A percentile compares a stretch with the other conserved stretches of the same genome.
Evolutionary conservation across 768 basidiomycete genomes (phyloP).

Genomic region (Coprinellus aureogranulatus): DNA sequence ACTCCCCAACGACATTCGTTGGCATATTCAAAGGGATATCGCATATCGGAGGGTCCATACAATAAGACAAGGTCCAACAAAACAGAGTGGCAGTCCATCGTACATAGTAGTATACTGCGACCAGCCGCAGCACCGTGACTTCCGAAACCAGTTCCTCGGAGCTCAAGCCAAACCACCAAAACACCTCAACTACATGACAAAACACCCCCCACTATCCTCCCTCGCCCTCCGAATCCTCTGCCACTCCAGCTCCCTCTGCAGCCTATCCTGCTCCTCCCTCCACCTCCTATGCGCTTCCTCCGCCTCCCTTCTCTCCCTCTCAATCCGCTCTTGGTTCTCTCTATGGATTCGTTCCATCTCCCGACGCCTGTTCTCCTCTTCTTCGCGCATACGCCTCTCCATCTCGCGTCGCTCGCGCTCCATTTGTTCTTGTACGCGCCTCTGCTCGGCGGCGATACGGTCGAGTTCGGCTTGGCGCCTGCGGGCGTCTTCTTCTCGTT

Average conservation of each 20-base stretch:
- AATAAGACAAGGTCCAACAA: too few relatives aligned
- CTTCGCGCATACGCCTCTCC: background rate
- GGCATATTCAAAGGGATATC: too few relatives aligned
- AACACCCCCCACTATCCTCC: too few relatives aligned
- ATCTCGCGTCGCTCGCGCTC: background rate
- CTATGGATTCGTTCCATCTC: background rate
- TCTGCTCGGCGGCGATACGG: constrained; percentile 1
- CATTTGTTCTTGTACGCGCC: background rate
- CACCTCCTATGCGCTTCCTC: background rate
- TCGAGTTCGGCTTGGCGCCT: constrained; percentile 1
- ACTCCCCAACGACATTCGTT: too few relatives aligned
- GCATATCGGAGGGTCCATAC: too few relatives aligned
- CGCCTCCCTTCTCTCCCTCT: background rate
- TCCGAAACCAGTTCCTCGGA: too few relatives aligned
- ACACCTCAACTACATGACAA: too few relatives aligned
- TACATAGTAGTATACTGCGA: too few relatives aligned
- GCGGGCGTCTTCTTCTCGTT: constrained; percentile 43
- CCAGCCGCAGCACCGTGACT: too few relatives aligned
- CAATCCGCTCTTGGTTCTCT: constrained; percentile 1
- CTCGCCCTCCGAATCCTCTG: background rate
- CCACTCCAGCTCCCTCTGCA: background rate
- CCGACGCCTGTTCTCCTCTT: background rate
- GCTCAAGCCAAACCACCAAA: too few relatives aligned
- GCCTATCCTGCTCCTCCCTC: background rate
- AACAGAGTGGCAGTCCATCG: too few relatives aligned